Evolutionary conservation across 305 asterid genomes (phyloP), one percentile per base, ranked within the genome.

Genomic region (Striga hermonthica): DNA sequence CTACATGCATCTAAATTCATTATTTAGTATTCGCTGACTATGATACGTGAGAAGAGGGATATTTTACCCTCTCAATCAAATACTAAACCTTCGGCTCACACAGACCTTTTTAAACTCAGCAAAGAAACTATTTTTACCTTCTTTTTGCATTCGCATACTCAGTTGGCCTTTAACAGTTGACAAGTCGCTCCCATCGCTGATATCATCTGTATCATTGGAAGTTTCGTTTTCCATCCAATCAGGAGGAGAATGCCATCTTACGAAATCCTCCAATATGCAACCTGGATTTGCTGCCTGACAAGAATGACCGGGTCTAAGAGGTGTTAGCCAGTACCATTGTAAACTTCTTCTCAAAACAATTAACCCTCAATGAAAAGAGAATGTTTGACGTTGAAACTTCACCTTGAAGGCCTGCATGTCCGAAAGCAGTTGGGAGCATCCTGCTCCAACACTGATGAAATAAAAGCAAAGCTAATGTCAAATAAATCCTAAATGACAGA

Each of bases 351-450:
- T 44, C 54, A 67, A 47, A 12, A 65, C 44, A 40, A 45, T 47
- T 58, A 68, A 53, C 66, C 67, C 56, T n/a, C 43, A 52, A 38
- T 9, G 40, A 54, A 49, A 13, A 39, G 36, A 60, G 12, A 50
- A 60, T 9, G 10, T 69, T 65, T 45, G 31, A 65, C 61, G 22
- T 56, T 69, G 60, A 75, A 76, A 74, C 70, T 71, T 77, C 84
- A 90, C 99, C 96, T 94, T 94, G 84, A 94, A 94, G 71, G 97
- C 99, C 90, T 94, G 99, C 96, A 94, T 94, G 79, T 94, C 99
- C 0, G 99, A 88, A 74, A 94, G 96, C 75, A 94, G 96, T 76
- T 94, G 99, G 68, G 96, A 94, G 72, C 99, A 94, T 71, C 99
- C 99, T 38, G 98, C 98, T 66, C 98, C 99, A 74, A 86, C 87